These are phyloP conservation scores for Linnemannia elongata DNA, from an alignment of 192 early-diverging fungal genomes.

Conservation along the genomic window DNA sequence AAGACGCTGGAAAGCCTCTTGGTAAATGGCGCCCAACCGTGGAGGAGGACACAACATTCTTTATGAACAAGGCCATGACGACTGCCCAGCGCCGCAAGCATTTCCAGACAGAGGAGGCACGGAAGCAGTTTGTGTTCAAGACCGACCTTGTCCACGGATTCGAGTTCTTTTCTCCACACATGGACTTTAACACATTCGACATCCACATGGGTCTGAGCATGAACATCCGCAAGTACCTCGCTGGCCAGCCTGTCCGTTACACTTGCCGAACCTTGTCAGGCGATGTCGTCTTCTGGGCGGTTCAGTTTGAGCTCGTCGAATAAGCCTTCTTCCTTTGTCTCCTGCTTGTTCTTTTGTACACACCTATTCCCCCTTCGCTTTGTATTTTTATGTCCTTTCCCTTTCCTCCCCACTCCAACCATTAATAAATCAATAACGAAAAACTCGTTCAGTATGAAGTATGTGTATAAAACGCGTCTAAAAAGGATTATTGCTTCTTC, in stretches of 20 bases:
- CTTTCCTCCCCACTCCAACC: background rate
- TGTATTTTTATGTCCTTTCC: background rate
- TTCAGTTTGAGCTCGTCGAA: constrained; percentile 54
- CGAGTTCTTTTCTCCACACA: constrained; percentile 54
- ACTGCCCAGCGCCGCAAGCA: constrained; percentile 49
- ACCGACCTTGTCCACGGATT: constrained; percentile 49
- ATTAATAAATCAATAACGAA: background rate
- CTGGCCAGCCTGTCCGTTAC: constrained; percentile 53
- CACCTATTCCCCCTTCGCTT: background rate
- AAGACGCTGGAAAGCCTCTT: constrained; percentile 29
- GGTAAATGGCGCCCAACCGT: constrained; percentile 41
- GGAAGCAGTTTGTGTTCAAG: constrained; percentile 40
- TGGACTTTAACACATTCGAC: constrained; percentile 56
- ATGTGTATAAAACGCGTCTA: background rate
- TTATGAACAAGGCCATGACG: constrained; percentile 30
- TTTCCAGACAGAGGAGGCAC: constrained; percentile 34
- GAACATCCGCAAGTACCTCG: constrained; percentile 48
- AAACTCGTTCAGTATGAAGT: too few species aligned
- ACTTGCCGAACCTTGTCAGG: constrained; percentile 46
- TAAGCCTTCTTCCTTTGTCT: background rate
- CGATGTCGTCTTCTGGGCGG: constrained; percentile 38
- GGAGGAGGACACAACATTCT: constrained; percentile 43
- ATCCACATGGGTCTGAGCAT: constrained; percentile 40
- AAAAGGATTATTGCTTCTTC: background rate
- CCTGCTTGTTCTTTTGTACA: background rate